A percentile compares a stretch with the other conserved stretches of the same genome.
Conservation (phyloP, 208 protist species). For the Trypanosoma mega region DNA sequence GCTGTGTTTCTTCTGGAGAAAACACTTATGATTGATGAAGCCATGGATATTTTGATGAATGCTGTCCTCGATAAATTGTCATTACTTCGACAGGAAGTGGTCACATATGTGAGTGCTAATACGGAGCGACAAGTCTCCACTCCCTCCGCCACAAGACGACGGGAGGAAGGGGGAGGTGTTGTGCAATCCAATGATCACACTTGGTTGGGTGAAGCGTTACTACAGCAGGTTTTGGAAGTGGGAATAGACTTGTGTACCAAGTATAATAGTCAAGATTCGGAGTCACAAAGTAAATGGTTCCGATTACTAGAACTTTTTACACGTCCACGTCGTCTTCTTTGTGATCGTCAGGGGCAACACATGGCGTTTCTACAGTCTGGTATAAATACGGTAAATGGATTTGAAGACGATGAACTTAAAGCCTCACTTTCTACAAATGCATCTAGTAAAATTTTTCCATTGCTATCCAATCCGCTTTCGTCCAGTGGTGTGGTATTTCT, state of each 20-base stretch:
- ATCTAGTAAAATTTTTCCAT: constrained; percentile 14
- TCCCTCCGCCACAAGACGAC: neutral
- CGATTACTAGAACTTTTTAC: constrained; percentile 61
- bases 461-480: constrained; percentile 19
- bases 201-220: constrained; percentile 23
- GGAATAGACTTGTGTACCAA: constrained; percentile 47
- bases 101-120: neutral
- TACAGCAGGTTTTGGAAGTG: constrained; percentile 38
- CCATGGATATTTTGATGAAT: constrained; percentile 45
- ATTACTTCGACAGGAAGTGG: constrained; percentile 6
- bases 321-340: constrained; percentile 45
- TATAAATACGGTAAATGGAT: constrained; percentile 8
- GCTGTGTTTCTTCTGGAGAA: constrained; percentile 67
- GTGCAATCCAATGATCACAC: neutral
- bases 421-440: neutral
- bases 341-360: constrained; percentile 23
- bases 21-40: constrained; percentile 54
- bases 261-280: constrained; percentile 26
- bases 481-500: constrained; percentile 18
- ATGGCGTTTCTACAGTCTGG: constrained; percentile 8
- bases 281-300: constrained; percentile 42
- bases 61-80: constrained; percentile 22
- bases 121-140: neutral
- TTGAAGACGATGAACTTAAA: constrained; percentile 28
- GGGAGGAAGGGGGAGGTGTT: neutral